phyloP scores from a whole-genome alignment of 2,329 filamentous ascomycete species.

The Cordyceps cateniannulata region DNA sequence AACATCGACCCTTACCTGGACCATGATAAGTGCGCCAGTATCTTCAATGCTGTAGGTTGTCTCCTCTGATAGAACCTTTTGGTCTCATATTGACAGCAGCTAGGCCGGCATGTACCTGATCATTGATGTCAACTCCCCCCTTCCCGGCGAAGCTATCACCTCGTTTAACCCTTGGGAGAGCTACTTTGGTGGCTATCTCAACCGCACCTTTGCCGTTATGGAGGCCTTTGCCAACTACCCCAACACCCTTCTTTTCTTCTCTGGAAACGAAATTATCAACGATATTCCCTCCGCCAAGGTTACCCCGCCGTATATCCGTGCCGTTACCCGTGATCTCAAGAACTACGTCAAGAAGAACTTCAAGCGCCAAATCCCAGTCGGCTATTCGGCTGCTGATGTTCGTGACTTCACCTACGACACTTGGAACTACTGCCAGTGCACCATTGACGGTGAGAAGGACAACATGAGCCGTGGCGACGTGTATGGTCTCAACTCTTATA shows the following conservation, averaged over 20 bases:
- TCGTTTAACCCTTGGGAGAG: slow-evolving; percentile 49
- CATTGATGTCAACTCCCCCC: slow-evolving; percentile 61
- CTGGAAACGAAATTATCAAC: slow-evolving; percentile 74
- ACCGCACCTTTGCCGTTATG: slow-evolving; percentile 60
- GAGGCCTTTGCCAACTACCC: slow-evolving; percentile 62
- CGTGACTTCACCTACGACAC: slow-evolving; percentile 65
- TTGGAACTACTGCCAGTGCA: slow-evolving; percentile 70
- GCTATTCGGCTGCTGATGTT: slow-evolving; percentile 77
- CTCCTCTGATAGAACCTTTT: neutral
- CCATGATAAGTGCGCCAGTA: slow-evolving; percentile 60
- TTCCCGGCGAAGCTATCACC: slow-evolving; percentile 51
- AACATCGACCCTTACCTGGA: slow-evolving; percentile 60
- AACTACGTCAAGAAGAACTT: slow-evolving; percentile 69
- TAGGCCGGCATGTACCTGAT: slow-evolving; percentile 62
- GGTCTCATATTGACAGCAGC: neutral
- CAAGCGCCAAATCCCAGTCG: slow-evolving; percentile 64
- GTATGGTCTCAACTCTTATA: slow-evolving; percentile 69
- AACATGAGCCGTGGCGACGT: slow-evolving; percentile 63
- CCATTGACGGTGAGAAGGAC: slow-evolving; percentile 42
- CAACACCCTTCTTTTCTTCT: slow-evolving; percentile 68
- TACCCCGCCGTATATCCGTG: slow-evolving; percentile 66
- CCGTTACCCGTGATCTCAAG: slow-evolving; percentile 73
- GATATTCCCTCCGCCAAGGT: slow-evolving; percentile 50
- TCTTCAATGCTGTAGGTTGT: slow-evolving; percentile 52
- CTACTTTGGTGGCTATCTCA: slow-evolving; percentile 55